Evolutionary conservation across 176 grass and related monocot species (phyloP).

Genomic region (maize (Zea mays)): DNA sequence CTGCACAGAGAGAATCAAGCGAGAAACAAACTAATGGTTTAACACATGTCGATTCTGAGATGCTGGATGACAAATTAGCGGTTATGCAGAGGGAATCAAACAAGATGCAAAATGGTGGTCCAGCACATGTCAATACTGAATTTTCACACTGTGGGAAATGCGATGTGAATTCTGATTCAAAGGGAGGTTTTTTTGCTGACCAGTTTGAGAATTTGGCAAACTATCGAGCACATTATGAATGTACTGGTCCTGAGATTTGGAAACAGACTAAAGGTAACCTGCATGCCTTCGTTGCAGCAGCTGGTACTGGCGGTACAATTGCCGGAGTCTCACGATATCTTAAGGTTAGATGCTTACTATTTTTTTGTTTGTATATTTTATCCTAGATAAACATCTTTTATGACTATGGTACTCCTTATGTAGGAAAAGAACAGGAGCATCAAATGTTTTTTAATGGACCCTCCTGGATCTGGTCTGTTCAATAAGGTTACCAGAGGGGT

Average conservation of each 20-base stretch:
- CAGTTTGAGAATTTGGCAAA: conserved; percentile 98
- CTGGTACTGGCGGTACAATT: conserved; percentile 90
- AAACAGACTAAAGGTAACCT: conserved; percentile 67
- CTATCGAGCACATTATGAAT: conserved; percentile 82
- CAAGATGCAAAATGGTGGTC: conserved; percentile 37
- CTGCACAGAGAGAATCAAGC: conserved; percentile 19
- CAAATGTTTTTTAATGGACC: conserved; percentile 95
- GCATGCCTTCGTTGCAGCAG: conserved; percentile 83
- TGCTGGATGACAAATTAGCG: conserved; percentile 24
- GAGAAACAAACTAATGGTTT: conserved; percentile 29
- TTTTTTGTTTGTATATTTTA: conserved; percentile 38
- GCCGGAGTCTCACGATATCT: conserved; percentile 88
- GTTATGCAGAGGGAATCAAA: conserved; percentile 17
- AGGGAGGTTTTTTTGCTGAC: conserved; percentile 89
- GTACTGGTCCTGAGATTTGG: conserved; percentile 98
- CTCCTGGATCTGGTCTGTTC: conserved; percentile 86
- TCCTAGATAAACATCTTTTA: conserved; percentile 22
- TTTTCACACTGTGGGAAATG: conserved; percentile 10
- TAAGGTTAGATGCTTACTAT: conserved; percentile 60
- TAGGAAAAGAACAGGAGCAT: conserved; percentile 77
- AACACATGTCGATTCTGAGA: conserved; percentile 29
- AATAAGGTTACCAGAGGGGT: conserved; percentile 95
- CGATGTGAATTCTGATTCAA: conserved; percentile 43
- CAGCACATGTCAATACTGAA: conserved; percentile 35
- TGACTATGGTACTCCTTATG: conserved; percentile 16